phyloP scores from a whole-genome alignment of 164 flowering plant genomes.

The Hamamelis virginiana region DNA sequence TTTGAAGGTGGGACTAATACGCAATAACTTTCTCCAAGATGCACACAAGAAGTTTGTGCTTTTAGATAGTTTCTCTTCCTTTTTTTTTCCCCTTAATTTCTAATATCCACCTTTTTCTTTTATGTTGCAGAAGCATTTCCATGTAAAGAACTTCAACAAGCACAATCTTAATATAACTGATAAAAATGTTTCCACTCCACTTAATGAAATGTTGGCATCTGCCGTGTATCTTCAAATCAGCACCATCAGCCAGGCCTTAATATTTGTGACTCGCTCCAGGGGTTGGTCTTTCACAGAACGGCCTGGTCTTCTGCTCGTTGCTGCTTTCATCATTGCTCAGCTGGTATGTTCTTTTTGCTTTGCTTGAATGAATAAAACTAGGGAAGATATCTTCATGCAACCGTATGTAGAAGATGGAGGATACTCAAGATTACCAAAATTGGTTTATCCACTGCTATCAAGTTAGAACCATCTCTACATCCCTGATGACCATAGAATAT shows the following conservation, averaged over 20 bases:
- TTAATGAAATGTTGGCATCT: slow-evolving; percentile 37
- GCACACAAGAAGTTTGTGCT: not conserved
- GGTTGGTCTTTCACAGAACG: slow-evolving; percentile 65
- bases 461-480: too few relatives aligned
- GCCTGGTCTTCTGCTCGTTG: slow-evolving; percentile 61
- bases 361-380: not conserved
- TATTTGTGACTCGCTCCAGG: slow-evolving; percentile 70
- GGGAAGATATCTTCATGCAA: not conserved
- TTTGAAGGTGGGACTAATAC: not conserved
- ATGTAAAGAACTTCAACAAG: slow-evolving; percentile 29
- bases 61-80: not conserved
- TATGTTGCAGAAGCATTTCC: slow-evolving; percentile 34
- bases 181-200: not conserved
- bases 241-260: slow-evolving; percentile 67
- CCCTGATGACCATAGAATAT: too few relatives aligned
- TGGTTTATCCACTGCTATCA: too few relatives aligned
- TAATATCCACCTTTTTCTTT: not conserved
- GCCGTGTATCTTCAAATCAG: slow-evolving; percentile 78
- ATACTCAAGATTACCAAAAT: too few relatives aligned
- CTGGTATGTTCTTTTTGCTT: slow-evolving; percentile 29
- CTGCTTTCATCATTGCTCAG: slow-evolving; percentile 68
- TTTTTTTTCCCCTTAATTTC: not conserved
- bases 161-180: slow-evolving; percentile 11
- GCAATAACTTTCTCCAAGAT: not conserved
- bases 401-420: not conserved